Percentiles rank a stretch among this genome's conserved stretches.
phyloP scores from a whole-genome alignment of 2,329 filamentous ascomycete species.

The Hypoxylon sp. region DNA sequence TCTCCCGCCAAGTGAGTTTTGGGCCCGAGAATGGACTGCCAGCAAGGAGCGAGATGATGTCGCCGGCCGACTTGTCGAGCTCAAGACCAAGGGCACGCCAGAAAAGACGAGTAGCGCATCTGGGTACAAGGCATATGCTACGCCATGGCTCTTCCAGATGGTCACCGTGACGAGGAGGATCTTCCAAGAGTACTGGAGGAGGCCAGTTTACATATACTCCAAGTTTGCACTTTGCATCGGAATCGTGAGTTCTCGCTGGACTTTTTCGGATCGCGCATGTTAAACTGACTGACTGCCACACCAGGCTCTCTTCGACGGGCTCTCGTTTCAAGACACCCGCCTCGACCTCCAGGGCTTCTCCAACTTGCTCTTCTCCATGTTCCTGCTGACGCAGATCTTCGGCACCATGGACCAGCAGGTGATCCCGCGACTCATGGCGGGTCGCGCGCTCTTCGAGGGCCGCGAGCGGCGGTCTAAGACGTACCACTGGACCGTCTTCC shows the following conservation, averaged over 20 bases:
- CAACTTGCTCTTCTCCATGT: slow-evolving; percentile 61
- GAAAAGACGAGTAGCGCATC: too few relatives aligned
- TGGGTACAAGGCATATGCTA: slow-evolving; percentile 8
- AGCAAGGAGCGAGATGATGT: too few relatives aligned
- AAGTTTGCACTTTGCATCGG: slow-evolving; percentile 28
- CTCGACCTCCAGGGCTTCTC: slow-evolving; percentile 77
- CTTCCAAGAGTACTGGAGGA: slow-evolving; percentile 33
- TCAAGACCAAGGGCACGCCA: too few relatives aligned
- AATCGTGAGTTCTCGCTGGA: slow-evolving; percentile 13
- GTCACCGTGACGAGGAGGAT: slow-evolving; percentile 8
- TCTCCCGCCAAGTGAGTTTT: too few relatives aligned
- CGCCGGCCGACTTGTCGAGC: too few relatives aligned
- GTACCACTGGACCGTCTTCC: slow-evolving; percentile 86
- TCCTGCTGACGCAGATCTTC: slow-evolving; percentile 68
- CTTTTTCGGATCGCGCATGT: too few relatives aligned
- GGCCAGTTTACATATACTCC: slow-evolving; percentile 27
- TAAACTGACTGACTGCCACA: not conserved
- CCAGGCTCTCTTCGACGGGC: slow-evolving; percentile 77
- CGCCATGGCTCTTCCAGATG: slow-evolving; percentile 7
- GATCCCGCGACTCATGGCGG: slow-evolving; percentile 84
- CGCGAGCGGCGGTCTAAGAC: slow-evolving; percentile 84
- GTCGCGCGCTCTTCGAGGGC: slow-evolving; percentile 82
- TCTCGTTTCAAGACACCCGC: slow-evolving; percentile 49
- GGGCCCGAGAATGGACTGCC: too few relatives aligned
- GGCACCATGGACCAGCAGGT: slow-evolving; percentile 81